Evolutionary conservation across 768 basidiomycete species (phyloP), one percentile per base, ranked within the genome.

Genomic region (Amanita pallidorosea): DNA sequence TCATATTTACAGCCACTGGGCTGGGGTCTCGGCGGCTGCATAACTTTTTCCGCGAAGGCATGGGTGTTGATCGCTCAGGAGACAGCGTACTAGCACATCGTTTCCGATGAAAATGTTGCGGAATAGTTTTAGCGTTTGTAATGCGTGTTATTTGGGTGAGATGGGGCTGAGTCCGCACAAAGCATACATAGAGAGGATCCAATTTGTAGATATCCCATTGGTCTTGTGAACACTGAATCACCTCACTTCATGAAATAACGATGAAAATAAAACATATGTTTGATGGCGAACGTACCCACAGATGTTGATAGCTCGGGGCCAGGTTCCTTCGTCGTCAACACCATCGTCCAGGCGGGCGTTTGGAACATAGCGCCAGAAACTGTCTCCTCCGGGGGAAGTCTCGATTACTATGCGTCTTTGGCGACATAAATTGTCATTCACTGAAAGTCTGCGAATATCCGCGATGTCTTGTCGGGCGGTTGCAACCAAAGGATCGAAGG

Each of bases 161-260:
- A 4, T 67, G 63, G 7, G 76, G 73, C 47, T 66, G 64, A 31
- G 61, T 61, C 29, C 66, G 73, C 7, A 87, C 79, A 52, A 67
- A 64, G 59, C 87, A 90, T 20, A 77, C 74, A 56, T 89, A 89
- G n/a, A 65, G 63, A 2, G 83, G 79, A 59, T 90, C 88, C 7
- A 90, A 72, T 60, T 88, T 89, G 67, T 88, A 83, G 25, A 89
- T 80, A 54, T 90, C 88, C 88, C 88, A 90, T 62, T 88, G 86
- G 33, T 89, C 85, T 61, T 84, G 83, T 17, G 76, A 75, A 60
- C 75, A 76, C 52, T 74, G 62, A 47, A 76, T 63, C 1, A 63
- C 60, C 64, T 76, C 66, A 8, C 82, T 83, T 50, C 17, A 25
- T 38, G 23, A 20, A 23, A 38, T 17, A 17, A 22, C 40, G 8